Evolutionary conservation across 176 grass and related monocot species (phyloP), one percentile per base, ranked within the genome.

Genomic region (Eragrostis curvula): DNA sequence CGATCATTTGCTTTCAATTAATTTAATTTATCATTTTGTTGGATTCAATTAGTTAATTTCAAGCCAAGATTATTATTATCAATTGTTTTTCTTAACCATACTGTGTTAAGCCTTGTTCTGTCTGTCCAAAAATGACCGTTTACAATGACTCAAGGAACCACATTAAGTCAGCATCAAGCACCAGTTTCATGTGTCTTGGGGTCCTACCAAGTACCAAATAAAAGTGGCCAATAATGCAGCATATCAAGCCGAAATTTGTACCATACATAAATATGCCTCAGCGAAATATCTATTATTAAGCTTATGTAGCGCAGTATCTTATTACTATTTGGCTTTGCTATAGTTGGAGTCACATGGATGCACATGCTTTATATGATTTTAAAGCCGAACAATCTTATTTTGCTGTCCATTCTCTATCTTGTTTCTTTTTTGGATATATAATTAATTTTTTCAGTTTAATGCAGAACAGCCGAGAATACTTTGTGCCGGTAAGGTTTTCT

Each of bases 391-490:
- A 62, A 68, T 6, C 24, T 81, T 36, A 30, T 77, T 84, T 70
- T 39, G 27, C 25, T 81, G 5, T 78, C 2, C 25, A 48, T 24
- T 70, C 16, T 23, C 40, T 89, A 47, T 63, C 18, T 56, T 57
- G 18, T 67, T 73, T 81, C 69, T 21, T 86, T 76, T 27, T 51
- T 57, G 10, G 36, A 42, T 42, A 42, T 42, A 49, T 66, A 82
- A 81, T 62, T 78, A 82, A 77, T 27, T n/a, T 85, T 82, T 81
- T 57, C 49, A 30, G 56, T 41, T 89, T 85, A 53, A 58, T 85
- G 88, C 88, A 89, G 88, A 86, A 77, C 44, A 82, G 12, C 20
- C 72, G 72, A 61, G 88, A 82, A 71, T 85, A 85, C 73, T 89
- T 78, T 50, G 72, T 42, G 48, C 48, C 9, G 73, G 88, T 89